Base-by-base conservation (phyloP, 352 stramenopile species). In the Phytophthora podocarpi region DNA sequence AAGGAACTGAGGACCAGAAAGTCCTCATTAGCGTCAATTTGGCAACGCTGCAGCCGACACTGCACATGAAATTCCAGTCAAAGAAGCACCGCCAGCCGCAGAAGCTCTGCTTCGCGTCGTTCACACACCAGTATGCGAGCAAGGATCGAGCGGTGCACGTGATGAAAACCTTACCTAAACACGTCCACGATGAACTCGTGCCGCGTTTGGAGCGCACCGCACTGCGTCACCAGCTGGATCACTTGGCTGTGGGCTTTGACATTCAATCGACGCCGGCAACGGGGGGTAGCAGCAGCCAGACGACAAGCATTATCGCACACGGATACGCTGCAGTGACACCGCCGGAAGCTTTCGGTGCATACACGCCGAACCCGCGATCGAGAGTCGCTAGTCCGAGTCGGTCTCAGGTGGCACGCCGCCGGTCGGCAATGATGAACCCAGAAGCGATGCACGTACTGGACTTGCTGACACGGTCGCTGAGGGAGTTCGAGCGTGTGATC, bases 141-240 rank as follows among this genome's bases (percentile, higher is more conserved):
- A 78, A 80, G 10, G 61, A 78, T 36, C 80, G 75, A 16, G 76
- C 78, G 0, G 59, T 82, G 37, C 78, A 90, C 59, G 50, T 90
- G 18, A 79, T 87, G 49, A 88, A 88, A 65, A 88, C 78, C 26
- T 39, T 90, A 7, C 81, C 81, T 1, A 87, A 88, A 53, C 15
- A 61, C 20, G 58, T 70, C 8, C 81, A 87, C 63, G 78, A 88
- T 50, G 47, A 89, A 35, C 16, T 89, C n/a, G 65, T 87, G 3
- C 42, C 65, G 3, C 48, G 49, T 12, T 27, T 64, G 4, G 70
- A 87, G 31, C 72, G 76, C n/a, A 74, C 74, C 18, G 64, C 74
- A 23, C 47, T 89, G 18, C 78, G 78, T 18, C 60, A 70, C 10
- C 72, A 79, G 18, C 50, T 90, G 12, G 78, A 89, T 60, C 74